phyloP scores from a whole-genome alignment of 805 yeast genomes.

The Kazachstania psychrophila region DNA sequence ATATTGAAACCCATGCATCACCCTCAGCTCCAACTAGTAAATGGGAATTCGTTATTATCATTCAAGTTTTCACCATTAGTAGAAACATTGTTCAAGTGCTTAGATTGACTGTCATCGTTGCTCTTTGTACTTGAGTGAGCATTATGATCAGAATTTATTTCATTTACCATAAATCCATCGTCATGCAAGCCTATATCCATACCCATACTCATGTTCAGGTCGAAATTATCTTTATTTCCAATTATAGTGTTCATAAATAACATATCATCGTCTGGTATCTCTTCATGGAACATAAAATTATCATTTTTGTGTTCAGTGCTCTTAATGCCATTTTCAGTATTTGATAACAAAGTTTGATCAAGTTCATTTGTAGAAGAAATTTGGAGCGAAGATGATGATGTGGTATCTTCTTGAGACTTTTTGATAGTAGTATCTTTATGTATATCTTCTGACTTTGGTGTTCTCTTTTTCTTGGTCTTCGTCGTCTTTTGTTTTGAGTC shows the following conservation, averaged over 20 bases:
- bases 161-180: neutral
- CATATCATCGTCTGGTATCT: constrained; percentile 6
- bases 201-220: constrained; percentile 2
- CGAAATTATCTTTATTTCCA: constrained; percentile 5
- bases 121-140: neutral
- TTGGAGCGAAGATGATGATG: neutral
- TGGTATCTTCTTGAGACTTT: neutral
- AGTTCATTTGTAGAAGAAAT: neutral
- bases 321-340: neutral
- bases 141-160: neutral
- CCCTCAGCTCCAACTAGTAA: neutral
- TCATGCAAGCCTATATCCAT: constrained; percentile 2
- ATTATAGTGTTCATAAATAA: constrained; percentile 6
- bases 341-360: neutral
- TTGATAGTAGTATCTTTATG: neutral
- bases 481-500: neutral
- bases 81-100: neutral
- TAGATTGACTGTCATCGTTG: neutral
- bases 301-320: neutral
- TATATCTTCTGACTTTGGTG: neutral
- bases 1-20: too few relatives aligned
- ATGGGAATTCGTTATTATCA: neutral
- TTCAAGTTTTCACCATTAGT: neutral
- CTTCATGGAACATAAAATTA: constrained; percentile 2
- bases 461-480: neutral